Evolutionary conservation across 208 protist genomes (phyloP).

Genomic region (Acanthamoeba castellanii): DNA sequence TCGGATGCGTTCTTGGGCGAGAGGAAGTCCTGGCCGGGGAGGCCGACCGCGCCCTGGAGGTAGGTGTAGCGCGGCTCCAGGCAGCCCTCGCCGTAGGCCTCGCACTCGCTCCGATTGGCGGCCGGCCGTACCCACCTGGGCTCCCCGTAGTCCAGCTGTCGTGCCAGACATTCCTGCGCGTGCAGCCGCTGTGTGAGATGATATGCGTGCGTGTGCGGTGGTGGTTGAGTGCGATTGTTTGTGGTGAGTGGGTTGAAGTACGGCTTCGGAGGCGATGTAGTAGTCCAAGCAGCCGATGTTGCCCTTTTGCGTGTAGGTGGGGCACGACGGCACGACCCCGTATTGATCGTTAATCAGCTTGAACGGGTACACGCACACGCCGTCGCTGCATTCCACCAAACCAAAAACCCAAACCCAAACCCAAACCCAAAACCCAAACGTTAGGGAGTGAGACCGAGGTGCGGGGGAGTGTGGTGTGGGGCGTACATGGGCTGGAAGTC

Average conservation of each 20-base stretch:
- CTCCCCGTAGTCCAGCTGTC: neutral
- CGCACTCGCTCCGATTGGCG: neutral
- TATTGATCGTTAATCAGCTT: neutral
- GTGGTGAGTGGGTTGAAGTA: neutral
- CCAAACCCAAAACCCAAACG: neutral
- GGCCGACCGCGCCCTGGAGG: neutral
- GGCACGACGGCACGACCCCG: neutral
- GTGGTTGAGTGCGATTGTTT: no score
- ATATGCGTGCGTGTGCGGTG: no score
- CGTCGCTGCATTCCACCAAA: neutral
- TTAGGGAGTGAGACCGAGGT: neutral
- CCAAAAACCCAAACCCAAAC: neutral
- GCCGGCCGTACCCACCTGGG: neutral
- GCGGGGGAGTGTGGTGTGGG: neutral
- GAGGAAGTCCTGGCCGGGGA: neutral
- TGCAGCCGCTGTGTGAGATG: no score
- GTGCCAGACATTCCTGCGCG: neutral
- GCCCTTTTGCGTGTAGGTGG: neutral
- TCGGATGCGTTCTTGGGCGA: neutral
- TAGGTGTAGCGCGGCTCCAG: neutral
- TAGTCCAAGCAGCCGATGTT: slow-evolving; percentile 1
- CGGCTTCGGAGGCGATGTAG: neutral
- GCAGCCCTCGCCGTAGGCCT: neutral
- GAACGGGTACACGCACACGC: slow-evolving; percentile 7
- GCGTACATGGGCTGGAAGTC: neutral